phyloP scores from a whole-genome alignment of 768 basidiomycete genomes.

The Trametes cinnabarina region DNA sequence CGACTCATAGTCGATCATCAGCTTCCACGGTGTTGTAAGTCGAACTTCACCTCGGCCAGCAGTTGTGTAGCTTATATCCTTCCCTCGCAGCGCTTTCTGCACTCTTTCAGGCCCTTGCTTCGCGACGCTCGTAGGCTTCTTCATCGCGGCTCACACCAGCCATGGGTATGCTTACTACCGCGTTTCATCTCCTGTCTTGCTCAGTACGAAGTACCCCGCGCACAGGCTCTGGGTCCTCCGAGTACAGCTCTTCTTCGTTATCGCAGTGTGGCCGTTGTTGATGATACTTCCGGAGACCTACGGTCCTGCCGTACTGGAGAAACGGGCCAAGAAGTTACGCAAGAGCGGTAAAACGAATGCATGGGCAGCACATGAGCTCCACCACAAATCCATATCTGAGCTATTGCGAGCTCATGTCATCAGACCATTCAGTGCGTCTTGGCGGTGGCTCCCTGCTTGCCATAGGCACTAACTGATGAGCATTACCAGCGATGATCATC shows the following conservation, averaged over 20 bases:
- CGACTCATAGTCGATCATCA: not conserved
- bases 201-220: no score
- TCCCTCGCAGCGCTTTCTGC: slow-evolving; percentile 17
- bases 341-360: slow-evolving; percentile 12
- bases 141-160: slow-evolving; percentile 19
- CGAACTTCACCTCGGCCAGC: no score
- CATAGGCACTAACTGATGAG: not conserved
- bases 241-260: slow-evolving; percentile 19
- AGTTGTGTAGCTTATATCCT: no score
- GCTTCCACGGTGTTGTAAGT: slow-evolving; percentile 13
- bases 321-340: slow-evolving; percentile 16
- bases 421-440: slow-evolving; percentile 20
- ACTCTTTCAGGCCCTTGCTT: slow-evolving; percentile 21
- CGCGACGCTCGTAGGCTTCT: slow-evolving; percentile 24
- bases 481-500: slow-evolving; percentile 18
- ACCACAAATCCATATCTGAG: slow-evolving; percentile 10
- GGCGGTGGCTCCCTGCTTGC: not conserved
- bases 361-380: slow-evolving; percentile 20
- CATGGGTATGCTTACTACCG: slow-evolving; percentile 2
- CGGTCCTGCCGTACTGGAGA: slow-evolving; percentile 20
- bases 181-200: no score
- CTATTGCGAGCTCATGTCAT: slow-evolving; percentile 16
- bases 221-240: slow-evolving; percentile 25
- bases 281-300: slow-evolving; percentile 24
- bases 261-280: slow-evolving; percentile 19